Conservation (phyloP, 352 stramenopile species). For the Pythium plurisporium region DNA sequence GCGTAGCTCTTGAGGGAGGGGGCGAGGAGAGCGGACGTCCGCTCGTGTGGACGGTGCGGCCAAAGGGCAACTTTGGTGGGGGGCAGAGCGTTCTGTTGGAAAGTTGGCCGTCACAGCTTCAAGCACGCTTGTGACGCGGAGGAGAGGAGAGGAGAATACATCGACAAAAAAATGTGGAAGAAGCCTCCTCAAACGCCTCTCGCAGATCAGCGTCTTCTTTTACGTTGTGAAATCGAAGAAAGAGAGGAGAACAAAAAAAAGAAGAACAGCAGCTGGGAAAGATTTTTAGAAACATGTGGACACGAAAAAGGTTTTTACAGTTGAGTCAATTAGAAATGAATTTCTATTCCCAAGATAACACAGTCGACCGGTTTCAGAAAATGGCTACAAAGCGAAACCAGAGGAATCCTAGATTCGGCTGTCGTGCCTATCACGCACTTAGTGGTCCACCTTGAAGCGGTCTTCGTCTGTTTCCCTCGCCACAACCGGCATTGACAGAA, state of each 20-base stretch:
- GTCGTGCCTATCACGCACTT: not conserved
- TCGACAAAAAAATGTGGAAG: conserved; percentile 7
- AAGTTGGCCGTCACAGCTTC: conserved; percentile 4
- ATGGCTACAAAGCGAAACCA: conserved; percentile 10
- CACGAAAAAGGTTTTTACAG: conserved; percentile 4
- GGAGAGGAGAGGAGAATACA: conserved; percentile 10
- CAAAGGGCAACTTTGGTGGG: conserved; percentile 9
- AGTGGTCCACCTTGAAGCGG: not conserved
- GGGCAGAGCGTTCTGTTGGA: no score
- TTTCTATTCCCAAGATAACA: conserved; percentile 12
- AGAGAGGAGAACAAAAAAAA: conserved; percentile 12
- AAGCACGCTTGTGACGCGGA: not conserved
- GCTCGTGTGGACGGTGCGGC: conserved; percentile 9
- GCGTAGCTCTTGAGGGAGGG: conserved; percentile 12
- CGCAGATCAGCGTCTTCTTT: not conserved
- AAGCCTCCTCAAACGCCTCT: not conserved
- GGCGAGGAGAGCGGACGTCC: conserved; percentile 13
- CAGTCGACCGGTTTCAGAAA: conserved; percentile 1
- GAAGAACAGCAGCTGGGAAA: conserved; percentile 7
- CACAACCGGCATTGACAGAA: not conserved
- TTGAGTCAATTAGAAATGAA: conserved; percentile 17
- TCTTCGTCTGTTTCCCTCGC: not conserved
- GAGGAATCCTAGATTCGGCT: no score
- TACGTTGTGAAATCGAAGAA: not conserved
- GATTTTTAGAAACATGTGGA: conserved; percentile 17